Evolutionary conservation across 768 basidiomycete genomes (phyloP), one percentile per base, ranked within the genome.

Genomic region (Phanerodontia chrysosporium): DNA sequence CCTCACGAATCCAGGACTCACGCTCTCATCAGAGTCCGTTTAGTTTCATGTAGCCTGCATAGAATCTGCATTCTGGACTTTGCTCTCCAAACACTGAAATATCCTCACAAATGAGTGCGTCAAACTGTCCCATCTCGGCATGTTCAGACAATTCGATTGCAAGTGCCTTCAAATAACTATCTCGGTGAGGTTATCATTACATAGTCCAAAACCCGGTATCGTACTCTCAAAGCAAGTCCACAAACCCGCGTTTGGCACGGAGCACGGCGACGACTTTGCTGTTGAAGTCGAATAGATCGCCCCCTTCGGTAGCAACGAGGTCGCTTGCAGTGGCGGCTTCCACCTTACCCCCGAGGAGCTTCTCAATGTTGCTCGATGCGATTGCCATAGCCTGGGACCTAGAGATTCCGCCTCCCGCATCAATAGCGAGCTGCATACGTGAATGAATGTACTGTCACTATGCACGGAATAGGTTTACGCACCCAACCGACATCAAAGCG

Each of bases 341-440:
- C 21, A 52, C 58, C 24, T 70, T 59, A 5, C 70, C 60, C 8
- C 79, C 81, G 62, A 85, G 72, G 25, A 87, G 68, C 39, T 76
- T 75, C 61, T 83, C 84, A 10, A 87, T 64, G 65, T 84, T 85
- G 28, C 75, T 73, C 36, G 81, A 80, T 9, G 76, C 83, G 2
- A 86, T 72, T 5, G 78, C 80, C 39, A 86, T 67, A 0, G 86
- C 85, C 27, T 79, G 69, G 2, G 68, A 60, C 65, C 79, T 79
- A 44, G 64, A 66, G 22, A 69, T 62, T 21, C 53, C 61, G 5
- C 70, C 70, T 28, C 65, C 67, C 24, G 64, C 60, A 36, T 66
- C 65, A 22, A 69, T 61, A 24, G 58, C 55, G 9, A 51, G 45
- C 57, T 64, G 35, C 12, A 30, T 9, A 52, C n/a, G 29, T n/a